Evolutionary conservation across 305 asterid species (phyloP).

Genomic region (Solanum aculeatissimum): DNA sequence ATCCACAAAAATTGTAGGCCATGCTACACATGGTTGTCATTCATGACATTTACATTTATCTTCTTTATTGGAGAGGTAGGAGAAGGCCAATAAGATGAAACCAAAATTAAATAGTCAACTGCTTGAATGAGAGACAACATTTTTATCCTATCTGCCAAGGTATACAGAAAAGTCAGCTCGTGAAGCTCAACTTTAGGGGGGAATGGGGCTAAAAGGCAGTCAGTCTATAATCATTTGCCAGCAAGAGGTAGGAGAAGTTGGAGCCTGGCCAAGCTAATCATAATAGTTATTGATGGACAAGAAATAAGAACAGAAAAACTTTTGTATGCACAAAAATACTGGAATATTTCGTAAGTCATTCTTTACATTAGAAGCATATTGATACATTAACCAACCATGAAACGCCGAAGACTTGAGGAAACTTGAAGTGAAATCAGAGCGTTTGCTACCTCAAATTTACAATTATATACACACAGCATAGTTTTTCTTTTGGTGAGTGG

Average conservation of each 20-base stretch:
- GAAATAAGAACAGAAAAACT: neutral
- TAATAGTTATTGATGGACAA: neutral
- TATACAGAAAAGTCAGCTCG: neutral
- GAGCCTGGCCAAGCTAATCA: neutral
- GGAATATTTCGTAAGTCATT: neutral
- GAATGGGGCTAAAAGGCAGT: neutral
- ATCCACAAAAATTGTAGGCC: neutral
- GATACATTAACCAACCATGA: neutral
- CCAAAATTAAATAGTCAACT: neutral
- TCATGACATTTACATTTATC: neutral
- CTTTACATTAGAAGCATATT: neutral
- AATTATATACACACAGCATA: slow-evolving; percentile 14
- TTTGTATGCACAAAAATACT: neutral
- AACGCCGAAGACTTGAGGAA: neutral
- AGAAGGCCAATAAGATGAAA: neutral
- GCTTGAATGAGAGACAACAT: neutral
- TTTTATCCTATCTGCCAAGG: neutral
- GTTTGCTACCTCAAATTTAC: slow-evolving; percentile 12
- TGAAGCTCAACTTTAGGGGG: neutral
- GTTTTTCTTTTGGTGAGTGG: neutral
- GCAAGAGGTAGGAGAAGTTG: neutral
- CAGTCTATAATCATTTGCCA: neutral
- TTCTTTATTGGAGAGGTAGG: neutral
- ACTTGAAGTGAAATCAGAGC: neutral
- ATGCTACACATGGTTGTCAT: neutral